phyloP scores from a whole-genome alignment of 257 asterid species.

The Rubia yunnanensis region DNA sequence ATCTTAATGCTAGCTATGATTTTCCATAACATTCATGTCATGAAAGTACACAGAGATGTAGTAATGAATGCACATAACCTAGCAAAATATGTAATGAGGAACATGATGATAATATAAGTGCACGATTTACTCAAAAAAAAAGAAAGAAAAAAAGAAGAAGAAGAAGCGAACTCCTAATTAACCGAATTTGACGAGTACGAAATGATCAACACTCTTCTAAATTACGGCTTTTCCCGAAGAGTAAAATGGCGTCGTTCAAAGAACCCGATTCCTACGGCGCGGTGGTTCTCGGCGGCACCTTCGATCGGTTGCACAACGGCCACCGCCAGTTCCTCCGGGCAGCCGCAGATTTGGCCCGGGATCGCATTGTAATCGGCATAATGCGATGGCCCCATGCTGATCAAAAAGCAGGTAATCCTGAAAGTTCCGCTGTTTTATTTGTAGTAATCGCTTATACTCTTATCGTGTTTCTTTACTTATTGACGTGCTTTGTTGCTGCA shows the following conservation, averaged over 20 bases:
- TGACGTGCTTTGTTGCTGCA: slow-evolving; percentile 27
- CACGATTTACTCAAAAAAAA: no score
- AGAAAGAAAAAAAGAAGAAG: no score
- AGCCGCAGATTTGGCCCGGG: slow-evolving; percentile 55
- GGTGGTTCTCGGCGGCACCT: slow-evolving; percentile 94
- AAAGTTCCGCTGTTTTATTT: not conserved
- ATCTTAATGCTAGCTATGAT: no score
- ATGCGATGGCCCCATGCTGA: slow-evolving; percentile 85
- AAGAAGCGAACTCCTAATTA: no score
- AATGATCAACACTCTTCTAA: no score
- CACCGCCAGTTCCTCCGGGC: slow-evolving; percentile 93
- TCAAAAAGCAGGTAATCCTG: slow-evolving; percentile 56
- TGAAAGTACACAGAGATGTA: no score
- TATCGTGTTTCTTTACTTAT: not conserved
- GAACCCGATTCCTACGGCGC: slow-evolving; percentile 49
- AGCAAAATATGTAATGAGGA: no score
- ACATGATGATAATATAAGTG: no score
- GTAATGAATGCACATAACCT: no score
- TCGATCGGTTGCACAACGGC: slow-evolving; percentile 89
- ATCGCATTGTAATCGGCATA: slow-evolving; percentile 77
- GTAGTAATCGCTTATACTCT: not conserved
- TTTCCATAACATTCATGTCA: no score
- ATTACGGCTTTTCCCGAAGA: no score
- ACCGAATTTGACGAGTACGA: no score
- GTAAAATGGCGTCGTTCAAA: slow-evolving; percentile 33